Evolutionary conservation across 2,329 filamentous ascomycete genomes (phyloP).

Genomic region (Arthrocladium fulminans): DNA sequence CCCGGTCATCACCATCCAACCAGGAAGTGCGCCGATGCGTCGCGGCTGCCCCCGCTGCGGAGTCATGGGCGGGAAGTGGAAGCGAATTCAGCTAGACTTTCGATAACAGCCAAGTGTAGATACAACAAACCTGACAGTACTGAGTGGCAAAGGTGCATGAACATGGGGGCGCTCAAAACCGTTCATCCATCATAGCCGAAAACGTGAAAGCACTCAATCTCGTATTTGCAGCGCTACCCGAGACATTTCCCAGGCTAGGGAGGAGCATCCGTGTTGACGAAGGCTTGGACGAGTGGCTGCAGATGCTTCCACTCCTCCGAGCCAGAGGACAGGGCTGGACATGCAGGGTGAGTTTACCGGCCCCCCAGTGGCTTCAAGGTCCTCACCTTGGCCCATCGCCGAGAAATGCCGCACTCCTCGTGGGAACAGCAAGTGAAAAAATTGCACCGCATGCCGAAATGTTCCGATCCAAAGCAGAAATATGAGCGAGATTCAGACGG

Average conservation of each 20-base stretch:
- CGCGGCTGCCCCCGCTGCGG: constrained; percentile 39
- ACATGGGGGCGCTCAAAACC: background rate
- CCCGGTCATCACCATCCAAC: constrained; percentile 28
- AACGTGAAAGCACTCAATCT: constrained; percentile 2
- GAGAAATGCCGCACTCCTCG: constrained; percentile 3
- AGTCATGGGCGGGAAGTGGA: constrained; percentile 39
- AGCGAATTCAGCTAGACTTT: constrained; percentile 41
- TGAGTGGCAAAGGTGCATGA: constrained; percentile 6
- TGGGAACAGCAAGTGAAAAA: background rate
- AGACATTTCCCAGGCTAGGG: constrained; percentile 8
- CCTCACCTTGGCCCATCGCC: background rate
- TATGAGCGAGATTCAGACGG: background rate
- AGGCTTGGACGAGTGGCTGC: constrained; percentile 5
- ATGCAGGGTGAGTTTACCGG: background rate
- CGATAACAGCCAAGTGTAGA: constrained; percentile 27
- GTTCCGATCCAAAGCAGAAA: background rate
- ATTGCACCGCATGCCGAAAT: background rate
- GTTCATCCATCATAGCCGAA: constrained; percentile 6
- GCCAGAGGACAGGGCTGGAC: background rate
- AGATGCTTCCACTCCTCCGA: constrained; percentile 1
- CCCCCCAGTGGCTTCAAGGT: constrained; percentile 6
- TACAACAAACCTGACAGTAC: constrained; percentile 2
- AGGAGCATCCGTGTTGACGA: background rate
- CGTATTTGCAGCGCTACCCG: constrained; percentile 5
- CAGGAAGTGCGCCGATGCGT: constrained; percentile 27